These are phyloP conservation scores for Alternaria panax DNA, from an alignment of 2,329 filamentous ascomycete species.

Conservation along the genomic window DNA sequence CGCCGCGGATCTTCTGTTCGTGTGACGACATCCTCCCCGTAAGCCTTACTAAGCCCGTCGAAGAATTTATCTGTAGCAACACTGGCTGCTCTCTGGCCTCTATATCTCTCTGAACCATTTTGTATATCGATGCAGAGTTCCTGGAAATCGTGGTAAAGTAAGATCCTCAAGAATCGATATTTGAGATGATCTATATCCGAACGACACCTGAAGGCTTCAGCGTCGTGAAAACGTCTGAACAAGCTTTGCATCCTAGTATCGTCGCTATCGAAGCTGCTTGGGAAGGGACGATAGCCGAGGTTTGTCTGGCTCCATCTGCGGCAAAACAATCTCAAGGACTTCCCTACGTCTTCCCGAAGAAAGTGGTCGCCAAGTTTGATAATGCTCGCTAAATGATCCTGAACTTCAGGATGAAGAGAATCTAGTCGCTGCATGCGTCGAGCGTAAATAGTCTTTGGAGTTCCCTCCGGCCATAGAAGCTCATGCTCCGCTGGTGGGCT, in stretches of 20 bases:
- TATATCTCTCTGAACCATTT: constrained; percentile 6
- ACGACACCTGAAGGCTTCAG: constrained; percentile 5
- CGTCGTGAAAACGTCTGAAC: neutral
- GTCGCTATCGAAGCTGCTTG: neutral
- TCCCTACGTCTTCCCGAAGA: constrained; percentile 1
- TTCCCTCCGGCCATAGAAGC: constrained; percentile 6
- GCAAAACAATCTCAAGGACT: constrained; percentile 8
- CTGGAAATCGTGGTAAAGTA: constrained; percentile 8
- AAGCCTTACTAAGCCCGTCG: constrained; percentile 5
- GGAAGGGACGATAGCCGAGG: neutral
- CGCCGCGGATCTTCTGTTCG: constrained; percentile 4
- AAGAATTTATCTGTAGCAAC: constrained; percentile 9
- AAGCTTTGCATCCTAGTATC: constrained; percentile 6
- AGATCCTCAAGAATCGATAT: constrained; percentile 4
- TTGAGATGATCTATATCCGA: constrained; percentile 6
- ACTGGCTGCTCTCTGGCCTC: constrained; percentile 1
- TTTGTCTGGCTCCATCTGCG: constrained; percentile 4
- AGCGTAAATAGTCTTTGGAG: constrained; percentile 5
- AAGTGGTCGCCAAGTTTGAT: constrained; percentile 4
- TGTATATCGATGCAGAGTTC: constrained; percentile 6
- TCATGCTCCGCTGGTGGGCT: neutral
- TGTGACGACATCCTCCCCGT: constrained; percentile 3
- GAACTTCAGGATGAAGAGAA: constrained; percentile 4
- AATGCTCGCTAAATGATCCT: neutral
- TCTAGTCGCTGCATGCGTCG: constrained; percentile 4